These are phyloP conservation scores for Hanseniaspora valbyensis DNA, from an alignment of 805 yeast species.

Conservation along the genomic window DNA sequence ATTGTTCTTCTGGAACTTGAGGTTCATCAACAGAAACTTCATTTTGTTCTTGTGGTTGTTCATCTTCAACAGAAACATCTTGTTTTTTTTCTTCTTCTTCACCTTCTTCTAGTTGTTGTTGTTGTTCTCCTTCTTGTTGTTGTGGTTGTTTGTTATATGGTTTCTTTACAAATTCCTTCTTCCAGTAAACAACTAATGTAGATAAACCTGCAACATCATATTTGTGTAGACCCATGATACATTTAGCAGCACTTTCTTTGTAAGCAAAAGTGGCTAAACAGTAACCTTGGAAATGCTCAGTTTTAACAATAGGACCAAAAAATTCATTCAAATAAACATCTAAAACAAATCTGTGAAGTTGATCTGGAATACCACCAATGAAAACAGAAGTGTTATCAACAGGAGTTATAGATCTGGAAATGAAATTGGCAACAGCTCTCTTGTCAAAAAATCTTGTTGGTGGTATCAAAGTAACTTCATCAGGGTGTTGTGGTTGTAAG, in stretches of 20 bases:
- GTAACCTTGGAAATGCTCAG: conserved; percentile 40
- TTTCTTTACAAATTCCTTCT: conserved; percentile 43
- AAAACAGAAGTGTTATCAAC: conserved; percentile 61
- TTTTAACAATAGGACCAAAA: conserved; percentile 14
- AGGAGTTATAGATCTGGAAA: conserved; percentile 59
- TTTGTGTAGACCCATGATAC: conserved; percentile 69
- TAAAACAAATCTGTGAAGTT: conserved; percentile 21
- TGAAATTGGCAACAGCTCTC: conserved; percentile 55
- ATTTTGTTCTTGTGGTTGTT: conserved; percentile 15
- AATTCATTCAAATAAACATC: conserved; percentile 14
- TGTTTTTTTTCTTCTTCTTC: conserved; percentile 17
- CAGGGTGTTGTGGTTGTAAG: conserved; percentile 16
- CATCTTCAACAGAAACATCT: conserved; percentile 4
- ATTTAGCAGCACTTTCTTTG: conserved; percentile 81
- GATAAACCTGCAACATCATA: conserved; percentile 59
- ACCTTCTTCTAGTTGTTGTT: conserved; percentile 8
- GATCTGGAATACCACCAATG: conserved; percentile 70
- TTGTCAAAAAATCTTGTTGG: conserved; percentile 32
- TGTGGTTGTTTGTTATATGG: conserved; percentile 23
- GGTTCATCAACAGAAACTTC: conserved; percentile 18
- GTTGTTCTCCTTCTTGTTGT: conserved; percentile 11
- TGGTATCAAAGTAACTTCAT: conserved; percentile 21
- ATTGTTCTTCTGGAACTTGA: conserved; percentile 16
- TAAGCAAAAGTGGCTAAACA: conserved; percentile 81
- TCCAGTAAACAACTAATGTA: conserved; percentile 79